A percentile compares a stretch with the other conserved stretches of the same genome.
phyloP scores from a whole-genome alignment of 495 filamentous ascomycete genomes.

The Penicillium crystallinum region DNA sequence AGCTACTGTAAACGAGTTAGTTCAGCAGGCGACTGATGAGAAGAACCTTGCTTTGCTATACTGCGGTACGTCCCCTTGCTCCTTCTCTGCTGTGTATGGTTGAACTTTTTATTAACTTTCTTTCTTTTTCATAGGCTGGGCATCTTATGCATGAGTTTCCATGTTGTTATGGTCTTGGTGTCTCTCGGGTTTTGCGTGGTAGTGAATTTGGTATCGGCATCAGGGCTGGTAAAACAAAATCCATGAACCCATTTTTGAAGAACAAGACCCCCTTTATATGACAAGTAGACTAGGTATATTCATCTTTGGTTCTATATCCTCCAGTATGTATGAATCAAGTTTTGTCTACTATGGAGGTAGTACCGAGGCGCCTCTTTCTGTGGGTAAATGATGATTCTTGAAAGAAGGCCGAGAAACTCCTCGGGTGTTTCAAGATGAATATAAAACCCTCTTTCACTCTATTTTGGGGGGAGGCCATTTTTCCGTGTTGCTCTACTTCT shows the following conservation, averaged over 20 bases:
- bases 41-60: conserved; percentile 88
- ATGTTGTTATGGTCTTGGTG: background rate
- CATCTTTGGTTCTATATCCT: background rate
- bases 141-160: conserved; percentile 1
- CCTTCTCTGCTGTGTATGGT: background rate
- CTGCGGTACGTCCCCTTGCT: conserved; percentile 55
- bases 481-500: no score
- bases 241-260: no score
- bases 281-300: no score
- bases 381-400: no score
- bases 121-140: background rate
- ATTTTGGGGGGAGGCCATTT: no score
- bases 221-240: background rate
- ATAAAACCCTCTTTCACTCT: no score
- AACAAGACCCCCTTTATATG: no score
- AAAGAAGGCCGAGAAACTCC: no score
- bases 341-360: background rate
- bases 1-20: conserved; percentile 93
- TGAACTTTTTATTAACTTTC: background rate
- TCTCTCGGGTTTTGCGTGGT: background rate
- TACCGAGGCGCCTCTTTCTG: background rate
- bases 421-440: no score
- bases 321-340: background rate
- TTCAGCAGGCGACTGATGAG: conserved; percentile 92
- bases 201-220: background rate